A percentile compares a stretch with the other conserved stretches of the same genome.
Evolutionary conservation across 148 eudicot genomes (phyloP).

Genomic region (Diospyros kaki): DNA sequence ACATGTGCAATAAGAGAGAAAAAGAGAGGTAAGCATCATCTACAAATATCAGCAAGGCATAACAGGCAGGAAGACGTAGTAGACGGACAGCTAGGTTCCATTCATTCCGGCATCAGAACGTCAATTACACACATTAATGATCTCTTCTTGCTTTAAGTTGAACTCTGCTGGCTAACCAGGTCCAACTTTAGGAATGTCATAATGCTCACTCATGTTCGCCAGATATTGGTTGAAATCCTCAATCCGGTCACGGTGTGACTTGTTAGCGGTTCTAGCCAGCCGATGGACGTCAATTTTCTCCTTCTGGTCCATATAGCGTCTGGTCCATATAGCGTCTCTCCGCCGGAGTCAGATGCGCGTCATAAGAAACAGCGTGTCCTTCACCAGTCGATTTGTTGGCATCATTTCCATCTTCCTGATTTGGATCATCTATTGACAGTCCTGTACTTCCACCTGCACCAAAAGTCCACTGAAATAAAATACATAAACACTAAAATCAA

Average conservation of each 20-base stretch:
- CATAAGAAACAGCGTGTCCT: slow-evolving; percentile 36
- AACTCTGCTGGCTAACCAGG: slow-evolving; percentile 48
- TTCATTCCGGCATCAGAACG: no score
- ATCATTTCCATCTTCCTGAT: slow-evolving; percentile 35
- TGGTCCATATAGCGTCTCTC: slow-evolving; percentile 93
- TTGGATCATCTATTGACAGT: slow-evolving; percentile 12
- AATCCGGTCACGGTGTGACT: slow-evolving; percentile 87
- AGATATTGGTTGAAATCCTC: slow-evolving; percentile 90
- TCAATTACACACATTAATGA: no score
- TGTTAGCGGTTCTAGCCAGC: slow-evolving; percentile 68
- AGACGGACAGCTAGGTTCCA: no score
- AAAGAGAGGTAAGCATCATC: no score
- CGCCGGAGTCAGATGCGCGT: slow-evolving; percentile 74
- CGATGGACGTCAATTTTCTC: slow-evolving; percentile 61
- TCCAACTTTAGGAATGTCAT: slow-evolving; percentile 97
- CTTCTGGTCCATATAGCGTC: slow-evolving; percentile 87
- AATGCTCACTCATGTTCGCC: slow-evolving; percentile 93
- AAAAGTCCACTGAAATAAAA: not conserved
- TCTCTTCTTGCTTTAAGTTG: no score
- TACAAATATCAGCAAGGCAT: no score
- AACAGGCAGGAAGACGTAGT: no score
- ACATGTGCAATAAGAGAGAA: no score
- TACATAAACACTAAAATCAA: not conserved
- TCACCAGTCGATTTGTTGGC: slow-evolving; percentile 28
- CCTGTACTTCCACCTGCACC: slow-evolving; percentile 35